Conservation (phyloP, 768 basidiomycete species). For the Royoungia palumana region DNA sequence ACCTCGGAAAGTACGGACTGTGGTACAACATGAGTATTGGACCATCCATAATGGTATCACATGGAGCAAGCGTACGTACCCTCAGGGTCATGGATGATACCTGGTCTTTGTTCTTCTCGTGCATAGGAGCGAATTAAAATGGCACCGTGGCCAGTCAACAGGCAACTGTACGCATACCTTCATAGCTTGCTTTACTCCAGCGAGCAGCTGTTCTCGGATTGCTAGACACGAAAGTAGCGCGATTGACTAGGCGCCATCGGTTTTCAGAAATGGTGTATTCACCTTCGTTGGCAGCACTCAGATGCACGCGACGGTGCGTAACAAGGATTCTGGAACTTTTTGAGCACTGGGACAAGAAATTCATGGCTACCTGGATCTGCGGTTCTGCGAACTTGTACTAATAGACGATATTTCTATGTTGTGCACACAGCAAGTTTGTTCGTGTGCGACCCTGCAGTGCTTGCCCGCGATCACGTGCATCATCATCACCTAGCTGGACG, state of each 20-base stretch:
- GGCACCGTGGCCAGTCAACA: too few relatives aligned
- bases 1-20: slow-evolving; percentile 71
- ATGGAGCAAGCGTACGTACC: slow-evolving; percentile 43
- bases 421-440: too few relatives aligned
- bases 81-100: slow-evolving; percentile 54
- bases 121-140: neutral
- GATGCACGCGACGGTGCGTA: slow-evolving; percentile 10
- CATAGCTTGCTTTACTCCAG: slow-evolving; percentile 62
- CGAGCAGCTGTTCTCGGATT: slow-evolving; percentile 48
- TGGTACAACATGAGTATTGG: neutral
- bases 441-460: too few relatives aligned
- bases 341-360: slow-evolving; percentile 7
- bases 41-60: neutral
- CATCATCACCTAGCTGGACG: too few relatives aligned
- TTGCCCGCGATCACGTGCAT: slow-evolving; percentile 19
- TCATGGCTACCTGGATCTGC: slow-evolving; percentile 9
- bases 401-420: too few relatives aligned
- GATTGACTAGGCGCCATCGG: neutral
- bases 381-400: too few relatives aligned
- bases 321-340: slow-evolving; percentile 8
- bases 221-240: slow-evolving; percentile 33
- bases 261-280: neutral
- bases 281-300: slow-evolving; percentile 21
- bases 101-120: slow-evolving; percentile 51
- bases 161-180: slow-evolving; percentile 46